phyloP scores from a whole-genome alignment of 345 rosid species.

The Lumnitzera littorea region DNA sequence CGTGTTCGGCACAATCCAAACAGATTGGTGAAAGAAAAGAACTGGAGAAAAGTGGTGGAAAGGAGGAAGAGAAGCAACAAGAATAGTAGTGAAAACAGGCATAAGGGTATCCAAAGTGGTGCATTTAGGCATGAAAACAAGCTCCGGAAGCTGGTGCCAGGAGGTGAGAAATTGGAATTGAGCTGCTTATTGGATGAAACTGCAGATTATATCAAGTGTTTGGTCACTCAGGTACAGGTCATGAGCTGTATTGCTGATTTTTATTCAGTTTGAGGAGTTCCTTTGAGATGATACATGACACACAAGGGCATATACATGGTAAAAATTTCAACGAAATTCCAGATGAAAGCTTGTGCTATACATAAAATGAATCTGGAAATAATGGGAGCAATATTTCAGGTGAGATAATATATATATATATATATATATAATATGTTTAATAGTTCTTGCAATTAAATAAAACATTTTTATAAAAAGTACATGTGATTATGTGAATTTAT shows the following conservation, averaged over 20 bases:
- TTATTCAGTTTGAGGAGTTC: constrained; percentile 20
- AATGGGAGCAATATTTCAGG: too few species aligned
- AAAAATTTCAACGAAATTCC: not conserved
- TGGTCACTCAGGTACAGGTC: constrained; percentile 47
- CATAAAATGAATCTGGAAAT: too few species aligned
- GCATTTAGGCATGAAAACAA: not conserved
- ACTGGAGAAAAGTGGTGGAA: not conserved
- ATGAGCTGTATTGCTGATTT: constrained; percentile 41
- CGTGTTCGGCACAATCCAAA: not conserved
- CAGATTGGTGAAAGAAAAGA: not conserved
- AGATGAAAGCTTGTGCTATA: not conserved
- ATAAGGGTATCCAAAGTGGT: not conserved
- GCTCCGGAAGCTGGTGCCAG: constrained; percentile 51
- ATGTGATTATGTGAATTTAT: too few species aligned
- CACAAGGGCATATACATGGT: not conserved
- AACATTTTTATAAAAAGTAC: too few species aligned
- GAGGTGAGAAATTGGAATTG: constrained; percentile 43
- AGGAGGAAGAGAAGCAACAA: constrained; percentile 1
- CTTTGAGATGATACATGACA: too few species aligned
- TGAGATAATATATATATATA: too few species aligned
- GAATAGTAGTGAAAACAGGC: not conserved
- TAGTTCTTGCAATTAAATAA: too few species aligned
- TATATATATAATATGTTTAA: too few species aligned
- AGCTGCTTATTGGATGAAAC: constrained; percentile 46
- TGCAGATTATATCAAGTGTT: constrained; percentile 49